These are phyloP conservation scores for Neurospora sp. DNA, from an alignment of 495 filamentous ascomycete species.

Conservation along the genomic window DNA sequence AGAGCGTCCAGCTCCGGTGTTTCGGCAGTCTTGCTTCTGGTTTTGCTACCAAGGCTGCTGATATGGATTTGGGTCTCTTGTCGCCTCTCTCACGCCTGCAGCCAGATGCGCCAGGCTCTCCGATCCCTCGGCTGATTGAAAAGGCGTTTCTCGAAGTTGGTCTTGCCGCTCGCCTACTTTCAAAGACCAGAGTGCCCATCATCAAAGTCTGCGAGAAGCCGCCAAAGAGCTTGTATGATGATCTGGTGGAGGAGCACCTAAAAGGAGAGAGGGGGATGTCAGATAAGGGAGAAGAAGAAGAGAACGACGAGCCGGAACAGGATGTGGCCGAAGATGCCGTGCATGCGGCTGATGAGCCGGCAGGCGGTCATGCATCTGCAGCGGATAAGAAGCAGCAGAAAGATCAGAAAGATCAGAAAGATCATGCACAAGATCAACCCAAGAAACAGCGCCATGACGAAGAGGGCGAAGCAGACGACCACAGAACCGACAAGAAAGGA, in stretches of 20 bases:
- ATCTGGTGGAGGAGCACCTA: slow-evolving; percentile 44
- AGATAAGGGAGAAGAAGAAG: slow-evolving; percentile 31
- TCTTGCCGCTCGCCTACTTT: slow-evolving; percentile 58
- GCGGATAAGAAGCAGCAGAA: not conserved
- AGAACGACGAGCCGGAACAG: slow-evolving; percentile 25
- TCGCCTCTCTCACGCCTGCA: slow-evolving; percentile 39
- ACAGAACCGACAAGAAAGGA: slow-evolving; percentile 17
- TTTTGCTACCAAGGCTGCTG: slow-evolving; percentile 61
- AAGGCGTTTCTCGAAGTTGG: slow-evolving; percentile 58
- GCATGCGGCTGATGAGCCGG: not conserved
- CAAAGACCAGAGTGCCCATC: slow-evolving; percentile 68
- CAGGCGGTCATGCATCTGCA: not conserved
- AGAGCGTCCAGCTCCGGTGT: slow-evolving; percentile 48
- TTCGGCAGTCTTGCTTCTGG: slow-evolving; percentile 68
- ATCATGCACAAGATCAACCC: not conserved
- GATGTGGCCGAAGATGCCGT: slow-evolving; percentile 4
- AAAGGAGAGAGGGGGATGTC: slow-evolving; percentile 48
- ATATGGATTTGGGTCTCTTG: slow-evolving; percentile 67
- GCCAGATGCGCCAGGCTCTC: slow-evolving; percentile 41
- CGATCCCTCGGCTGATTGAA: slow-evolving; percentile 55
- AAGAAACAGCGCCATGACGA: not conserved
- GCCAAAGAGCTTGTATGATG: slow-evolving; percentile 35
- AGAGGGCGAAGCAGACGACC: not conserved
- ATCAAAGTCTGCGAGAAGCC: slow-evolving; percentile 71
- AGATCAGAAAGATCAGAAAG: not conserved